phyloP scores from a whole-genome alignment of 2,329 filamentous ascomycete species.

The Xylariaceae sp. region DNA sequence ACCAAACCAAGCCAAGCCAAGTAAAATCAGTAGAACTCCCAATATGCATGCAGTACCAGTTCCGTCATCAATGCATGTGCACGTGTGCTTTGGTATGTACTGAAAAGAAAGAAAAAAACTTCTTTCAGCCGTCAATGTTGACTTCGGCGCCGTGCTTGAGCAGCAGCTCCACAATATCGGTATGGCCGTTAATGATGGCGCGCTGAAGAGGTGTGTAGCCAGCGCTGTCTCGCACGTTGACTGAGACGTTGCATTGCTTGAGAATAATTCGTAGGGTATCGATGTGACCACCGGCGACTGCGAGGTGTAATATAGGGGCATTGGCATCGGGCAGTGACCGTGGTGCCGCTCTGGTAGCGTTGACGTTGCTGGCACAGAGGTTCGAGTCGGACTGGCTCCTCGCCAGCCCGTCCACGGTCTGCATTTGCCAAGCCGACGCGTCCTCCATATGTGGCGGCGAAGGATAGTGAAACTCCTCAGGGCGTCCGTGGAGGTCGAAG shows the following conservation, averaged over 20 bases:
- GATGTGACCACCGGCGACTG: slow-evolving; percentile 35
- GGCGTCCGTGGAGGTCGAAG: slow-evolving; percentile 29
- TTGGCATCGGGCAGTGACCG: slow-evolving; percentile 32
- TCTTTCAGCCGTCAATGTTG: slow-evolving; percentile 28
- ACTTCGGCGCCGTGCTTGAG: slow-evolving; percentile 34
- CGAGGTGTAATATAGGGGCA: slow-evolving; percentile 35
- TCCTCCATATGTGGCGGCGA: slow-evolving; percentile 33
- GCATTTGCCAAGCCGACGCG: slow-evolving; percentile 27
- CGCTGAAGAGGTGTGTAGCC: slow-evolving; percentile 37
- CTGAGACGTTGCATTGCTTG: slow-evolving; percentile 33
- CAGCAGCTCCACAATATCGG: slow-evolving; percentile 35
- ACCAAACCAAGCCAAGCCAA: slow-evolving; percentile 18
- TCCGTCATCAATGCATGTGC: slow-evolving; percentile 27
- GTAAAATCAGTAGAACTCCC: slow-evolving; percentile 26
- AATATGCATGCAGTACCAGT: slow-evolving; percentile 27
- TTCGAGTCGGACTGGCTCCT: slow-evolving; percentile 23
- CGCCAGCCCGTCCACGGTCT: slow-evolving; percentile 12
- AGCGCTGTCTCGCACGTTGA: slow-evolving; percentile 33
- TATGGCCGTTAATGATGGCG: slow-evolving; percentile 36
- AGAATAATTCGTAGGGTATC: slow-evolving; percentile 36
- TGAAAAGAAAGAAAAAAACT: background rate
- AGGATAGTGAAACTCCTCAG: slow-evolving; percentile 34
- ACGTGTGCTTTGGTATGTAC: slow-evolving; percentile 11
- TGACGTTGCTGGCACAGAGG: slow-evolving; percentile 5
- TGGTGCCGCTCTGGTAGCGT: slow-evolving; percentile 20